These are phyloP conservation scores for Oryza brachyantha DNA, from an alignment of 176 grass and related monocot genomes.

Conservation along the genomic window DNA sequence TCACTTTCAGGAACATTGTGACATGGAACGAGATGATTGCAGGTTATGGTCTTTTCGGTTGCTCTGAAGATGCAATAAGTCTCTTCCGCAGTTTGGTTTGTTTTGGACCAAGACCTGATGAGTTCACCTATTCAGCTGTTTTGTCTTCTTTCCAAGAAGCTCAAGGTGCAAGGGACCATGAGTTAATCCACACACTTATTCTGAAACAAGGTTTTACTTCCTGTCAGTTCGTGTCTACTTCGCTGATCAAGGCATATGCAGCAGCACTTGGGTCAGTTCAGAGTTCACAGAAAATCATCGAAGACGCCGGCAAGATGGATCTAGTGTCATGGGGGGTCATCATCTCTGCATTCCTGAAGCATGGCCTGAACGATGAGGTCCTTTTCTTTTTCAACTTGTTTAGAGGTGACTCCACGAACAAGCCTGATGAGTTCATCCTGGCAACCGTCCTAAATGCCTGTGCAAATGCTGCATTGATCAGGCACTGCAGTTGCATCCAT, in stretches of 20 bases:
- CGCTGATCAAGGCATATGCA: constrained; percentile 44
- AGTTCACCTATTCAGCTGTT: constrained; percentile 50
- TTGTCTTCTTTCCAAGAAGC: constrained; percentile 35
- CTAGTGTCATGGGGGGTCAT: constrained; percentile 48
- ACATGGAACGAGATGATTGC: constrained; percentile 65
- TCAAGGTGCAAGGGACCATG: constrained; percentile 26
- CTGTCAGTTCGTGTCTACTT: constrained; percentile 43
- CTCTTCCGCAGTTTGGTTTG: constrained; percentile 43
- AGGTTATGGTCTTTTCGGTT: constrained; percentile 37
- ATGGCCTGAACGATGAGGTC: constrained; percentile 25
- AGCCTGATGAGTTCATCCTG: constrained; percentile 55
- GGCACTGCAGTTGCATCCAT: constrained; percentile 42
- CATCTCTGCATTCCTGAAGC: constrained; percentile 52
- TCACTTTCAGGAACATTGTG: constrained; percentile 30
- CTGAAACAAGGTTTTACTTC: constrained; percentile 50
- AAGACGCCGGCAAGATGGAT: constrained; percentile 31
- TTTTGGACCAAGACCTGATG: constrained; percentile 23
- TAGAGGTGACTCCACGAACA: constrained; percentile 8
- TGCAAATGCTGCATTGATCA: constrained; percentile 45
- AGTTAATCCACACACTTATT: constrained; percentile 43
- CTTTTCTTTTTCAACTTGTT: constrained; percentile 41
- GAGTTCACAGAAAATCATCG: constrained; percentile 31
- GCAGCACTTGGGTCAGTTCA: constrained; percentile 28
- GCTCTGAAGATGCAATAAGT: constrained; percentile 30
- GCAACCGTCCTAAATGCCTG: constrained; percentile 42